phyloP scores from a whole-genome alignment of 2,329 filamentous ascomycete species.

The Neonectria neomacrospora region DNA sequence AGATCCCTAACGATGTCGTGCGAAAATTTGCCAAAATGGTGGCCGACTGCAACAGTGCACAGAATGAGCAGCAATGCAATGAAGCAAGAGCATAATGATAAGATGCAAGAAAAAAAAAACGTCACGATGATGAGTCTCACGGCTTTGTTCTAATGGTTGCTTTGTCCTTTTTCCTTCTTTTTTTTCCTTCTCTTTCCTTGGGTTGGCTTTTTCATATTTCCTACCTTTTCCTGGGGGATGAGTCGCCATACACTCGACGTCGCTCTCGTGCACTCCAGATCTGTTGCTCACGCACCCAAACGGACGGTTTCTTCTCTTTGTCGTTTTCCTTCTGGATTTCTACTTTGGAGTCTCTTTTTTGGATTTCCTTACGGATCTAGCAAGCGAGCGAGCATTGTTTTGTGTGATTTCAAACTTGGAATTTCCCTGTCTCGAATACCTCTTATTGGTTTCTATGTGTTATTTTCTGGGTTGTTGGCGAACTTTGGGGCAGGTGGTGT shows the following conservation, averaged over 20 bases:
- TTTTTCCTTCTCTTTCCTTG: conserved; percentile 42
- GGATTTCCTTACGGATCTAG: conserved; percentile 50
- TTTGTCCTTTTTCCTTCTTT: conserved; percentile 27
- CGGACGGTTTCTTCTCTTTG: conserved; percentile 51
- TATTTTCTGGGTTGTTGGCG: conserved; percentile 35
- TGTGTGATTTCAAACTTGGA: conserved; percentile 47
- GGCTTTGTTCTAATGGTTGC: conserved; percentile 36
- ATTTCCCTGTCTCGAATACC: conserved; percentile 43
- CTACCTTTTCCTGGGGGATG: conserved; percentile 39
- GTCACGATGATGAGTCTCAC: conserved; percentile 51
- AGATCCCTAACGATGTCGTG: conserved; percentile 91
- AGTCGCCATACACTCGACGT: conserved; percentile 47
- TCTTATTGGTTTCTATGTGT: conserved; percentile 28
- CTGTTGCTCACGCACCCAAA: conserved; percentile 62
- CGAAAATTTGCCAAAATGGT: conserved; percentile 93
- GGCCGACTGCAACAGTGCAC: conserved; percentile 72
- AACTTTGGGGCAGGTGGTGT: conserved; percentile 29
- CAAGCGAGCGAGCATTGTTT: conserved; percentile 51
- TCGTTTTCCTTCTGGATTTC: conserved; percentile 47
- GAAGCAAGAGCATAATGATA: conserved; percentile 54
- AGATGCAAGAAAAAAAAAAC: conserved; percentile 50
- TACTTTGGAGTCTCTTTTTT: conserved; percentile 45
- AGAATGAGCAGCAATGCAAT: conserved; percentile 57
- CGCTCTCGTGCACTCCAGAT: conserved; percentile 53
- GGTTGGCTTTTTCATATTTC: conserved; percentile 38